Conservation (phyloP, 257 asterid species). For the Ligustrum vulgare region DNA sequence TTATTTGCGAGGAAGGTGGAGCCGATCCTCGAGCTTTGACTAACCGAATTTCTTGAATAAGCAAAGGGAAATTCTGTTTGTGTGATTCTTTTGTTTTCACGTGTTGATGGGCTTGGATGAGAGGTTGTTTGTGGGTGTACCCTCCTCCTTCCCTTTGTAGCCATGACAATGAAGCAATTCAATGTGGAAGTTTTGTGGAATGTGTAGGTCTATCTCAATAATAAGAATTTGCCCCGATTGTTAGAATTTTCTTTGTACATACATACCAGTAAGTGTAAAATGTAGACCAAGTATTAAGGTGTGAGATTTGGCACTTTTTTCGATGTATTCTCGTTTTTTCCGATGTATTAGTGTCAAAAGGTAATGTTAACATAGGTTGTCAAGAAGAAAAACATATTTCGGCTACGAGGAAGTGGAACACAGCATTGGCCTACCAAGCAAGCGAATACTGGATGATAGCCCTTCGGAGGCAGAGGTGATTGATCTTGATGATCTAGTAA, state of each 20-base stretch:
- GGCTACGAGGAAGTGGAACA: constrained; percentile 37
- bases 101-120: constrained; percentile 61
- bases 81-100: constrained; percentile 27
- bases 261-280: neutral
- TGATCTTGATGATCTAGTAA: constrained; percentile 36
- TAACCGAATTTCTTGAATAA: constrained; percentile 28
- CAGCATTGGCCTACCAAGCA: constrained; percentile 19
- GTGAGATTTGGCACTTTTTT: neutral
- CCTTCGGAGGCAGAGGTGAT: constrained; percentile 24
- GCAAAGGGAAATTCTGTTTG: constrained; percentile 17
- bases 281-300: neutral
- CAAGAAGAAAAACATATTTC: constrained; percentile 44
- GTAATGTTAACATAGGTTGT: constrained; percentile 37
- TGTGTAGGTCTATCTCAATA: constrained; percentile 6
- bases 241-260: neutral
- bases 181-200: constrained; percentile 22
- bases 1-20: constrained; percentile 77
- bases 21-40: constrained; percentile 92
- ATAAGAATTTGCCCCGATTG: constrained; percentile 17
- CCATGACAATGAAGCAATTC: constrained; percentile 25
- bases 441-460: constrained; percentile 19
- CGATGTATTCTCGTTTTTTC: too few relatives aligned
- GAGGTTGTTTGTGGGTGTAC: constrained; percentile 74
- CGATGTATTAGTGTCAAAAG: too few relatives aligned
- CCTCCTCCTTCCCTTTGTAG: constrained; percentile 77